phyloP scores from a whole-genome alignment of 345 rosid genomes.

The Linum tenue region DNA sequence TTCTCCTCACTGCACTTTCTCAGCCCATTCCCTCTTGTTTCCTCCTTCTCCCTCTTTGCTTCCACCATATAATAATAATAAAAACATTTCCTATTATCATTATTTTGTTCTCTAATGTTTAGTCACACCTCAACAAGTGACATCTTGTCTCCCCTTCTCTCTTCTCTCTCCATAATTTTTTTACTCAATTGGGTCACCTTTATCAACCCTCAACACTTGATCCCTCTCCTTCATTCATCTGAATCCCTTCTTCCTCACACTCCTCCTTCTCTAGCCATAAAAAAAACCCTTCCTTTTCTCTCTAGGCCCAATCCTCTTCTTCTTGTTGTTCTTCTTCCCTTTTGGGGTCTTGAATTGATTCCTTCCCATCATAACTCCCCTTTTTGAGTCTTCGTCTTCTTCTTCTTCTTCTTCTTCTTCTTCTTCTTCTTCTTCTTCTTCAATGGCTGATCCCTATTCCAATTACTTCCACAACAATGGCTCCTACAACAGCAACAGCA shows the following conservation, averaged over 20 bases:
- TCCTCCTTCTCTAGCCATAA: neutral
- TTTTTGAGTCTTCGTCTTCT: neutral
- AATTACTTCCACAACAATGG: constrained; percentile 36
- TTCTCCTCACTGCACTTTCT: neutral
- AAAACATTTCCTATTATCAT: too few species aligned
- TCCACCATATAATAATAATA: too few species aligned
- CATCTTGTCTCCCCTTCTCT: neutral
- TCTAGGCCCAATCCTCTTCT: neutral
- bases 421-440: constrained; percentile 9
- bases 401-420: constrained; percentile 13
- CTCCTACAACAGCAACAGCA: constrained; percentile 21
- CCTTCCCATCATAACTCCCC: neutral
- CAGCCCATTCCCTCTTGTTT: constrained; percentile 2
- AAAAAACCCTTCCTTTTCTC: neutral
- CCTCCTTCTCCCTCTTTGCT: constrained; percentile 1
- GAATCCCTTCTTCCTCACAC: neutral
- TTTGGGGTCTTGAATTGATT: neutral
- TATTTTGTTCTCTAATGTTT: neutral
- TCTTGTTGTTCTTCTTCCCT: neutral
- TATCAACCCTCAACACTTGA: neutral
- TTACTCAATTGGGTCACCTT: neutral
- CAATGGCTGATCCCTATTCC: constrained; percentile 53
- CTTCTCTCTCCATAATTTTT: too few species aligned
- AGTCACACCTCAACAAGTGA: neutral
- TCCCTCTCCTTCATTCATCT: neutral